Base-by-base conservation (phyloP, 495 filamentous ascomycete genomes). In the Pyrenula aspistea region DNA sequence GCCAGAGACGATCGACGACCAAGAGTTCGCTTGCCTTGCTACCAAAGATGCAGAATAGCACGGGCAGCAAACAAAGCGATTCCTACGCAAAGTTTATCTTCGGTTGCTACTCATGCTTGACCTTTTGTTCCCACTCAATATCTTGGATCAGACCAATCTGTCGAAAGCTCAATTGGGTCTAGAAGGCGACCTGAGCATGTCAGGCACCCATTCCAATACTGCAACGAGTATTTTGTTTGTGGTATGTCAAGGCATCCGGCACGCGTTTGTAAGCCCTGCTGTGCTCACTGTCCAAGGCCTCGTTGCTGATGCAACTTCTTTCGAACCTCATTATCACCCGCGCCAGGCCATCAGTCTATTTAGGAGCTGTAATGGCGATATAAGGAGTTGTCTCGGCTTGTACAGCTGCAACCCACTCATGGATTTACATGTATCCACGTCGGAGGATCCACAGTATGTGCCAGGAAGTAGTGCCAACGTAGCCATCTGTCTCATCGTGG, bases 371-470 rank as follows among this genome's bases (percentile, higher is more conserved):
- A 62, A 72, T 77, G 57, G 68, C 68, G 11, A 73, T 72, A 1
- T 83, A 79, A 79, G 82, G 73, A 3, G 49, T 78, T 50, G 70
- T 78, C 1, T 81, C 77, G 1, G 66, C 73, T 2, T 25, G 76
- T 25, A 83, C 81, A 12, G 77, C 72, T 36, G 75, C 76, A 25
- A 73, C 73, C n/a, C 69, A 74, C 21, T 73, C 59, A 51, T 83
- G 85, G 0, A 78, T 74, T 24, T 92, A 90, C 61, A 79, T 91
- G 79, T 92, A 89, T 71, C 76, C 79, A 2, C 67, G 1, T 67
- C 67, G 4, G 73, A 71, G 0, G 73, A 69, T 1, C 74, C 73
- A 11, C 65, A 68, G 22, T 77, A 77, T 53, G 63, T 72, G 12
- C 61, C 68, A 1, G 68, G 68, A 0, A 66, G 69, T 0, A 63